A percentile compares a stretch with the other conserved stretches of the same genome.
These are phyloP conservation scores for Taphrina populina DNA, from an alignment of 1,139 yeast species.

Conservation along the genomic window DNA sequence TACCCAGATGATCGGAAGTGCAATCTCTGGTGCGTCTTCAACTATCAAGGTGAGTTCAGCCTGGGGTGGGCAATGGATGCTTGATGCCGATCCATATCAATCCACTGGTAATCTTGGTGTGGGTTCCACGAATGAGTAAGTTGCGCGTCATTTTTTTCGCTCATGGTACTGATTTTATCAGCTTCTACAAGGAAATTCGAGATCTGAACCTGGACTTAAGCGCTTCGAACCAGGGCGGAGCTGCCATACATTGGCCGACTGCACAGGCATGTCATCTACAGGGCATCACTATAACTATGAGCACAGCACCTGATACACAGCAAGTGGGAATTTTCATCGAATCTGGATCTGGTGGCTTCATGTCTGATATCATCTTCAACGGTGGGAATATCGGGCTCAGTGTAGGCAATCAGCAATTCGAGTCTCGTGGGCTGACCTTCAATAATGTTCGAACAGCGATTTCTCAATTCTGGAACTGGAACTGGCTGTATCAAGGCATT, in stretches of 20 bases:
- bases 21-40: conserved; percentile 18
- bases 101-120: conserved; percentile 19
- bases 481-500: conserved; percentile 33
- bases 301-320: not conserved
- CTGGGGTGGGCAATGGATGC: conserved; percentile 18
- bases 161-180: not conserved
- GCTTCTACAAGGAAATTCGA: conserved; percentile 35
- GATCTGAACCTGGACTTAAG: conserved; percentile 31
- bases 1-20: conserved; percentile 34
- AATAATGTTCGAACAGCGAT: conserved; percentile 33
- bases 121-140: conserved; percentile 17
- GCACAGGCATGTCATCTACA: conserved; percentile 36
- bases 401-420: conserved; percentile 37
- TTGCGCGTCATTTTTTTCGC: not conserved
- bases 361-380: conserved; percentile 35
- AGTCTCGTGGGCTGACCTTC: conserved; percentile 31
- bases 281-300: conserved; percentile 34
- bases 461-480: conserved; percentile 31
- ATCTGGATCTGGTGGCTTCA: conserved; percentile 36
- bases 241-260: conserved; percentile 36
- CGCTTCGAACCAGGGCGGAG: conserved; percentile 11
- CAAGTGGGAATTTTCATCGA: conserved; percentile 35
- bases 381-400: conserved; percentile 35
- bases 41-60: conserved; percentile 30
- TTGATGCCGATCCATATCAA: conserved; percentile 33